Conservation (phyloP, 345 rosid genomes). For the Lepidium sativum region DNA sequence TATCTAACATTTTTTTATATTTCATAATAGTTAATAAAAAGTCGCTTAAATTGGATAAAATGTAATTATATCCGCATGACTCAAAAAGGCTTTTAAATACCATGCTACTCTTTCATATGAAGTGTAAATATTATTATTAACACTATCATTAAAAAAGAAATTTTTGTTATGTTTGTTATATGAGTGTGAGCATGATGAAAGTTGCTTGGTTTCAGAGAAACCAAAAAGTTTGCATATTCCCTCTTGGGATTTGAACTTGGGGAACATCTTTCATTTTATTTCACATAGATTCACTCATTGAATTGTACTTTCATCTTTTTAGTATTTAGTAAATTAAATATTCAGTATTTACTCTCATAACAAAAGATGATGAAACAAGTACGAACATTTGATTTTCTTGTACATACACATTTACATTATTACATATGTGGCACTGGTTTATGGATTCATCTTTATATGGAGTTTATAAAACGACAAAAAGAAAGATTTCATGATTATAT, state of each 20-base stretch:
- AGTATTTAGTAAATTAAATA: not conserved
- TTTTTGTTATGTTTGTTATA: no score
- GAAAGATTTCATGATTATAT: not conserved
- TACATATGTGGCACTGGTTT: not conserved
- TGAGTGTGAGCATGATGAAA: not conserved
- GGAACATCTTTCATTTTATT: conserved; percentile 6
- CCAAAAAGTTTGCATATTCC: conserved; percentile 6
- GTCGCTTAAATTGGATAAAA: no score
- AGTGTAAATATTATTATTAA: no score
- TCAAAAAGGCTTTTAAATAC: no score
- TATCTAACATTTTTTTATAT: no score
- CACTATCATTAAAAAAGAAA: no score
- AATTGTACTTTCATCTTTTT: not conserved
- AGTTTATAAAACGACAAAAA: conserved; percentile 10
- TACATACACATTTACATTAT: not conserved
- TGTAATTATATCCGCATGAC: no score
- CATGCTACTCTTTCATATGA: no score
- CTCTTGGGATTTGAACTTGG: conserved; percentile 20
- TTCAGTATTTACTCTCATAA: not conserved
- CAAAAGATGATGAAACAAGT: not conserved
- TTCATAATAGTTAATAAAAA: no score
- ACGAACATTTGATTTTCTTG: not conserved
- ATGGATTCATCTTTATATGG: not conserved
- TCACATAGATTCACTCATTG: not conserved
- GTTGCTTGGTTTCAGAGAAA: not conserved